Evolutionary conservation across 768 basidiomycete genomes (phyloP), one percentile per base, ranked within the genome.

Genomic region (Sutorius australiensis): DNA sequence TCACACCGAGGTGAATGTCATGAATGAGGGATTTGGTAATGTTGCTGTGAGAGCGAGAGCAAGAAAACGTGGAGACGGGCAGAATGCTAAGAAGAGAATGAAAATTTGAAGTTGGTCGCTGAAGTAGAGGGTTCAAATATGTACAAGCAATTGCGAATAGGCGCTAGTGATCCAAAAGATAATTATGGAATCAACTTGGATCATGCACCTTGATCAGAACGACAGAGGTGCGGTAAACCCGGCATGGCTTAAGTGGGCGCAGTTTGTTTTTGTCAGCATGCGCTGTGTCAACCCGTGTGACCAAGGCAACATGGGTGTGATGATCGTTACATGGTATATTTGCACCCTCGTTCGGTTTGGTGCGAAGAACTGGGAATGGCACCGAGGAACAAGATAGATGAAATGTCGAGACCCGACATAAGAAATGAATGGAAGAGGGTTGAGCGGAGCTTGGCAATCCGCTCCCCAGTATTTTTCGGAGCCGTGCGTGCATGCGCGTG

Each of bases 341-440:
- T 21, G 34, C 31, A 28, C 42, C 14, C 43, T 46, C 19, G 42
- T 44, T 46, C 43, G 10, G 19, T 34, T 27, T 43, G 24, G 32
- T 48, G 41, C 38, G 11, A 42, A 17, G 17, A 30, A 24, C 31
- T 11, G 7, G 11, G 5, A 32, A 16, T 21, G 24, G 21, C 28
- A 31, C 14, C 16, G n/a, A 27, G 50, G 37, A 2, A 43, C 10
- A 48, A 30, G 47, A 46, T 38, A 27, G 41, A 50, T 39, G 39
- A 49, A 37, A 39, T 38, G 36, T 44, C 24, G 46, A 47, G 33
- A 28, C 32, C 24, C 28, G 0, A 49, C 32, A 14, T 30, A 36
- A 27, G 43, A 44, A 40, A 48, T 50, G 57, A 42, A 17, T 50
- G 24, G 44, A 56, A 54, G 60, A 56, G 57, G 12, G 51, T 40